phyloP scores from a whole-genome alignment of 305 asterid species.

The Fraxinus sp. region DNA sequence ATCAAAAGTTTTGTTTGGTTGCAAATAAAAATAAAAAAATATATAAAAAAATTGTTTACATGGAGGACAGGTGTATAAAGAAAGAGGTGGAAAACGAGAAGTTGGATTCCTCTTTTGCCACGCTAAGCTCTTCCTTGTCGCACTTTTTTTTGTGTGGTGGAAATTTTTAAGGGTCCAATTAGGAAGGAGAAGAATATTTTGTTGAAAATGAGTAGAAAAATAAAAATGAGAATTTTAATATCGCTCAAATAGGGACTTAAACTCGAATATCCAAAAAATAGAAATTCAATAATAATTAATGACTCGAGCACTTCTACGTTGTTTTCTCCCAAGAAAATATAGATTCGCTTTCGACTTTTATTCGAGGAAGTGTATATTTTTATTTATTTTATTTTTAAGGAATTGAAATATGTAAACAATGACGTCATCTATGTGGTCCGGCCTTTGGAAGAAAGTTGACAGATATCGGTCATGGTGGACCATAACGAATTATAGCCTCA shows the following conservation, averaged over 20 bases:
- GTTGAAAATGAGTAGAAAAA: no score
- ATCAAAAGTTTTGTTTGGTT: not conserved
- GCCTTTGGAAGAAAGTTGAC: not conserved
- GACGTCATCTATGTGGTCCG: not conserved
- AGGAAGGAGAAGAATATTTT: not conserved
- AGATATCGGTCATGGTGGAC: slow-evolving; percentile 23
- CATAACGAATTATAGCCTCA: slow-evolving; percentile 32
- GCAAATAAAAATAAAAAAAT: not conserved
- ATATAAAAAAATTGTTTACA: not conserved
- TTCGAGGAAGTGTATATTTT: not conserved
- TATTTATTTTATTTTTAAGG: not conserved
- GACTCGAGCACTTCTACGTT: not conserved
- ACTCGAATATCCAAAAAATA: not conserved
- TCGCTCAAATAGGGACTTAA: no score
- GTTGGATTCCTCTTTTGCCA: not conserved
- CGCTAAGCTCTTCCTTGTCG: not conserved
- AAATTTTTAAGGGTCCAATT: not conserved
- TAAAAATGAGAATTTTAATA: no score
- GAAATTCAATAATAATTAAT: no score
- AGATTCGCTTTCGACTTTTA: not conserved
- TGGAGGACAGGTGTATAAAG: not conserved
- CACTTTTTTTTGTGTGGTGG: not conserved
- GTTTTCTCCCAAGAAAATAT: not conserved
- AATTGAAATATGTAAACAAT: not conserved
- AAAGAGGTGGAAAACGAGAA: not conserved